Evolutionary conservation across 495 filamentous ascomycete genomes (phyloP).

Genomic region (Terfezia claveryi): DNA sequence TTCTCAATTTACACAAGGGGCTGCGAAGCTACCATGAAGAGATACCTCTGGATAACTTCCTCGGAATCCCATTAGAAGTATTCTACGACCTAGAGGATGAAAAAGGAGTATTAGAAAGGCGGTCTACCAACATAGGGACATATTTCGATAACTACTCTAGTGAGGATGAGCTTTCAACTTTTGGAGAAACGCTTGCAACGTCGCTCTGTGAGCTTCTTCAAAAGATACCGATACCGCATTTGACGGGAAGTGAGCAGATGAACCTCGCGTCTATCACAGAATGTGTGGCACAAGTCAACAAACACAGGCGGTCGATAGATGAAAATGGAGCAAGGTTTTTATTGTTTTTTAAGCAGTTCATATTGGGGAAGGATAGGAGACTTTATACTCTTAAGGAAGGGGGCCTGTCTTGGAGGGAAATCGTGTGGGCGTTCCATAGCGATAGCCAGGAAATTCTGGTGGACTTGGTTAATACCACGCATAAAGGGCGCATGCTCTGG

Average conservation of each 20-base stretch:
- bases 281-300: slow-evolving; percentile 67
- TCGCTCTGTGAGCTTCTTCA: slow-evolving; percentile 60
- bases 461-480: slow-evolving; percentile 66
- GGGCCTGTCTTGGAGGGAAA: slow-evolving; percentile 73
- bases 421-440: slow-evolving; percentile 86
- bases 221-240: slow-evolving; percentile 49
- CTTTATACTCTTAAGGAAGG: not conserved
- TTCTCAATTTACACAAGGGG: slow-evolving; percentile 52
- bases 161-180: slow-evolving; percentile 20
- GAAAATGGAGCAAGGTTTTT: slow-evolving; percentile 80
- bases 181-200: slow-evolving; percentile 51
- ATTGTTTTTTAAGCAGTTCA: slow-evolving; percentile 72
- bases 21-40: slow-evolving; percentile 69
- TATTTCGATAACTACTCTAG: slow-evolving; percentile 23
- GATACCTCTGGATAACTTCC: slow-evolving; percentile 56
- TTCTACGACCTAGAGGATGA: slow-evolving; percentile 28
- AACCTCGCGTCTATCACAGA: slow-evolving; percentile 71
- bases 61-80: slow-evolving; percentile 48
- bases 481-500: slow-evolving; percentile 61
- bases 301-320: slow-evolving; percentile 78
- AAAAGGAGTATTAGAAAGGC: slow-evolving; percentile 15
- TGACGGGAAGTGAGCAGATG: slow-evolving; percentile 77
- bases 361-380: slow-evolving; percentile 34
- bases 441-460: slow-evolving; percentile 77
- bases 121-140: slow-evolving; percentile 34